A percentile compares a stretch with the other conserved stretches of the same genome.
Evolutionary conservation across 352 stramenopile species (phyloP).

Genomic region (Thalassiosira livingstoniorum): DNA sequence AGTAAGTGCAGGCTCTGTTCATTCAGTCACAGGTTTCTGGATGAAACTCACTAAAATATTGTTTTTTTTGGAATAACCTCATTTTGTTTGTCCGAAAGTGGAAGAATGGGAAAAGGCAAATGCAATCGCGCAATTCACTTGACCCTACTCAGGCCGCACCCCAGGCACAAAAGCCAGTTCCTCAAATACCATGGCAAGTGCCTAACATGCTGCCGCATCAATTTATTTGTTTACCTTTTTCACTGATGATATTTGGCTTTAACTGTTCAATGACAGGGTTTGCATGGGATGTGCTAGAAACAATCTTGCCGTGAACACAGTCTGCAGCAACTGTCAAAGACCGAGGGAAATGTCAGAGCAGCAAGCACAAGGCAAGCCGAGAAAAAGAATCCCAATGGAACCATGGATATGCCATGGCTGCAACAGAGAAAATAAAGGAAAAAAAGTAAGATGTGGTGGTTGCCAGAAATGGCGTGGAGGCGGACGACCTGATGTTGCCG

Average conservation of each 20-base stretch:
- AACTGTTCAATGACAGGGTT: too few relatives aligned
- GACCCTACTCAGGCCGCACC: neutral
- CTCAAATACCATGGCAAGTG: neutral
- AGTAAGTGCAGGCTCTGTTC: too few relatives aligned
- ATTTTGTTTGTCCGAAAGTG: neutral
- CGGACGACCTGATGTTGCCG: conserved; percentile 17
- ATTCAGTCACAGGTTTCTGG: too few relatives aligned
- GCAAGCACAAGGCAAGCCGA: neutral
- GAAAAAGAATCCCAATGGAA: neutral
- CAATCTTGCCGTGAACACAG: conserved; percentile 4
- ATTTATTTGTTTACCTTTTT: too few relatives aligned
- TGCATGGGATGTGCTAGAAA: conserved; percentile 5
- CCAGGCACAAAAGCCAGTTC: neutral
- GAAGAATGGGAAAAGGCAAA: neutral
- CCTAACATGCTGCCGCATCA: neutral
- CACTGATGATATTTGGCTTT: too few relatives aligned
- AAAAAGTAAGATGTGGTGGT: conserved; percentile 17
- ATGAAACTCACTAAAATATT: too few relatives aligned
- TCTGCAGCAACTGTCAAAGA: conserved; percentile 10
- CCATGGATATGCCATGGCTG: conserved; percentile 23
- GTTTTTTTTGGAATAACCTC: neutral
- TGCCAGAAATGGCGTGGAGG: conserved; percentile 25
- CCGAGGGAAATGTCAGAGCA: neutral
- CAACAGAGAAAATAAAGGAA: conserved; percentile 18
- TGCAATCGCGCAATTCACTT: neutral